Evolutionary conservation across 352 stramenopile genomes (phyloP), one percentile per base, ranked within the genome.

Genomic region (Aphanomyces stellatus): DNA sequence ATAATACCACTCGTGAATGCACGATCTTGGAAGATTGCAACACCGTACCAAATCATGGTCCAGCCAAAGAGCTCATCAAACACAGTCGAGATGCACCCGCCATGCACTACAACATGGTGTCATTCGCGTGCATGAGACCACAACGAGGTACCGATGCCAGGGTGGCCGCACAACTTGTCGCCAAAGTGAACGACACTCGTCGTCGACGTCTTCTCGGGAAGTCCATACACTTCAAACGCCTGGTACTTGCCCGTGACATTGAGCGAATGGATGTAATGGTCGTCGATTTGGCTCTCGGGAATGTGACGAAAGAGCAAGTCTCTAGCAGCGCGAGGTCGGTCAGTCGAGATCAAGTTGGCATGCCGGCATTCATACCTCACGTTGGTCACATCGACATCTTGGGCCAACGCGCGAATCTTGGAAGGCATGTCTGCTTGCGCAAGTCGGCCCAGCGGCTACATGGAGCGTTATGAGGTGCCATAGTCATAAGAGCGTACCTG

Each of bases 1-100:
- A n/a, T n/a, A n/a, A n/a, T n/a, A n/a, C n/a, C n/a, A n/a, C n/a
- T n/a, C n/a, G n/a, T n/a, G n/a, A n/a, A n/a, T n/a, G n/a, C n/a
- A n/a, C n/a, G n/a, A n/a, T n/a, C n/a, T n/a, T n/a, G n/a, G n/a
- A n/a, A n/a, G n/a, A n/a, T n/a, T n/a, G n/a, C 8, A 51, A 61
- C 27, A 25, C 24, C 11, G 43, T 57, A 34, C 49, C 53, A 46
- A 27, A 48, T 31, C 53, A 48, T 48, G 15, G 60, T 67, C 60
- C 60, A 67, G 4, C 60, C 60, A 67, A 67, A 67, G 27, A 67
- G 24, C 24, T 67, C 60, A 33, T 67, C 60, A 28, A 49, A 67
- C 31, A 67, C 37, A 5, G 60, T 67, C 27, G 60, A 67, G 28
- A 67, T 67, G 60, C 60, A 67, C 11, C 60, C 60, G 5, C 60